Evolutionary conservation across 257 asterid species (phyloP), one percentile per base, ranked within the genome.

Genomic region (Gardenia jasminoides): DNA sequence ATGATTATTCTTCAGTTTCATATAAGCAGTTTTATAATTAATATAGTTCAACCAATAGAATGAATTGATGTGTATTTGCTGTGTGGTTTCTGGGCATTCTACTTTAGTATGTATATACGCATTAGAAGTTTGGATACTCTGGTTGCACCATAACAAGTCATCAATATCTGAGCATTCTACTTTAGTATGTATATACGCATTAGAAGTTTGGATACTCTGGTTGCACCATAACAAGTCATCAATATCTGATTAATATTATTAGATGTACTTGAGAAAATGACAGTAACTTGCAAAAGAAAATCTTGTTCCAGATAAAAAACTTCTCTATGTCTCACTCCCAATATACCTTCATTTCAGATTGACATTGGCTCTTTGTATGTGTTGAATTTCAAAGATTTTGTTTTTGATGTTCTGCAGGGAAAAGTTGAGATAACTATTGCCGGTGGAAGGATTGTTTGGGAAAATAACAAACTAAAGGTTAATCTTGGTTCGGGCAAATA

Each of bases 391-490:
- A 12, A 76, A 76, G 36, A 44, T 6, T 72, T 31, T 22, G 44
- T 43, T 71, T 74, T 39, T 28, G 0, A 72, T 50, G 67, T 52
- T 70, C 72, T 79, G 73, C 80, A 92, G 98, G 98, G 99, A 64
- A 93, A 92, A 85, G 94, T 96, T 36, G 99, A 96, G 87, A 90
- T 91, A 67, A 96, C 99, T 4, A 90, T 96, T 74, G 92, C 97
- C 22, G 93, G 97, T 78, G 99, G 99, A 76, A 90, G 88, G 82
- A 72, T 96, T 48, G 97, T 96, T 52, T 96, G 99, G 99, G 89
- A 89, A 86, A 87, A 92, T 22, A 90, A 86, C n/a, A 85, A 90
- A 78, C 90, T 93, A 67, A 91, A 85, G 43, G 92, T 79, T 56
- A 84, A 85, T 64, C 97, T 90, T 10, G 97, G 99, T 79, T 74